Conservation (phyloP, 148 eudicot genomes). For the Camellia granthamiana region DNA sequence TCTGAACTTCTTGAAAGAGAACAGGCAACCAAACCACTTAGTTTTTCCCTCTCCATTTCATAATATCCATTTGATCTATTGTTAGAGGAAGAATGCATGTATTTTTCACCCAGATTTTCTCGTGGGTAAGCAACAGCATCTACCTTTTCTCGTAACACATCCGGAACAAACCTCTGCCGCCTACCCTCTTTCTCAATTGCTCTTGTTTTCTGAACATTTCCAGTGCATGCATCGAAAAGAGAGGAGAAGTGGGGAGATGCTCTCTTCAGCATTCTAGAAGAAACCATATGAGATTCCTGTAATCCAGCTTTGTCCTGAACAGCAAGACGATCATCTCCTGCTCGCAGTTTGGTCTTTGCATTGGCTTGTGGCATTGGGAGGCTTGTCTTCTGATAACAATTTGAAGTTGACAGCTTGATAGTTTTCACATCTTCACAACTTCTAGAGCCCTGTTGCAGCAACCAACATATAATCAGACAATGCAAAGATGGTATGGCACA, state of each 20-base stretch:
- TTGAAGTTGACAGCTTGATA: conserved; percentile 5
- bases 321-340: neutral
- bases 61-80: conserved; percentile 21
- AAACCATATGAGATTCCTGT: conserved; percentile 16
- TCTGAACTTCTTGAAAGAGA: conserved; percentile 22
- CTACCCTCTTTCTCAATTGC: conserved; percentile 24
- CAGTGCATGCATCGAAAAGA: conserved; percentile 12
- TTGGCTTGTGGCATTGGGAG: conserved; percentile 11
- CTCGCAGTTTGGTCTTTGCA: conserved; percentile 10
- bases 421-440: conserved; percentile 14
- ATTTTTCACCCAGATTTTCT: conserved; percentile 30
- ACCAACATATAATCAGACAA: conserved; percentile 1
- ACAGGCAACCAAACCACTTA: conserved; percentile 25
- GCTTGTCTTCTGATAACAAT: conserved; percentile 14
- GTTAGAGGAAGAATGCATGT: conserved; percentile 31
- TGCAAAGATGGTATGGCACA: neutral
- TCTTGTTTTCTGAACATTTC: conserved; percentile 19
- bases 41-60: conserved; percentile 27
- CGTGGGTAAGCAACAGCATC: conserved; percentile 41
- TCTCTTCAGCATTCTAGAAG: conserved; percentile 31
- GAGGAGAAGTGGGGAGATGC: conserved; percentile 30
- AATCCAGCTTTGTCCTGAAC: conserved; percentile 12
- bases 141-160: conserved; percentile 38
- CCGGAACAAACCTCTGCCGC: conserved; percentile 15
- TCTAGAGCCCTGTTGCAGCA: conserved; percentile 23